Evolutionary conservation across 441 rosid species (phyloP), one percentile per base, ranked within the genome.

Genomic region (Jatropha podagrica): DNA sequence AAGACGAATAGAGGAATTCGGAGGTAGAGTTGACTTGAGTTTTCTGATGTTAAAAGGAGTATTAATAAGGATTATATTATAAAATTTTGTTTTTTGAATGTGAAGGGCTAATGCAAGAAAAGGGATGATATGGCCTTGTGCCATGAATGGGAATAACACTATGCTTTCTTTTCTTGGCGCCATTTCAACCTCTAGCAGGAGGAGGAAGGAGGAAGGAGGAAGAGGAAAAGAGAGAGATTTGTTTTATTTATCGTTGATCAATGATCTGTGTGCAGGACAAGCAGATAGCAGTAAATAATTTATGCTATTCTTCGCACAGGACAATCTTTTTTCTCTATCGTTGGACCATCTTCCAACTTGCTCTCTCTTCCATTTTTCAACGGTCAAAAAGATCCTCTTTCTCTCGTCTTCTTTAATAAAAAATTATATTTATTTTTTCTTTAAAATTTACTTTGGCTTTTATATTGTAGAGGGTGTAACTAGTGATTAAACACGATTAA

Each of bases 101-200:
- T 85, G 91, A 71, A 85, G 86, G 59, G 94, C 90, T 66, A 92
- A 81, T 8, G 94, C 91, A 11, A 91, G 81, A 80, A 89, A 89
- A 56, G 94, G 97, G 77, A 88, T 90, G 61, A 92, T 81, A 74
- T 93, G 98, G 65, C 97, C 97, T 77, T 91, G 95, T 40, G 88
- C 98, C 95, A 88, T 89, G 94, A 90, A 89, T 11, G 98, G 97
- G 49, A 93, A 86, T 78, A 93, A 66, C 3, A 89, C 82, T 37
- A 93, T 68, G 56, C 82, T 72, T 55, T 81, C 77, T 65, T 72
- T 75, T 42, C n/a, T 77, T 48, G 72, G 49, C 0, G 78, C 72
- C 81, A 84, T 83, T 74, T 76, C 23, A 23, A 23, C 23, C 23
- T 23, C 23, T 23, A 23, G 23, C 23, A 23, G 23, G 23, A 23